These are phyloP conservation scores for Mucor racemosus DNA, from an alignment of 371 early-diverging fungal species.

Conservation along the genomic window DNA sequence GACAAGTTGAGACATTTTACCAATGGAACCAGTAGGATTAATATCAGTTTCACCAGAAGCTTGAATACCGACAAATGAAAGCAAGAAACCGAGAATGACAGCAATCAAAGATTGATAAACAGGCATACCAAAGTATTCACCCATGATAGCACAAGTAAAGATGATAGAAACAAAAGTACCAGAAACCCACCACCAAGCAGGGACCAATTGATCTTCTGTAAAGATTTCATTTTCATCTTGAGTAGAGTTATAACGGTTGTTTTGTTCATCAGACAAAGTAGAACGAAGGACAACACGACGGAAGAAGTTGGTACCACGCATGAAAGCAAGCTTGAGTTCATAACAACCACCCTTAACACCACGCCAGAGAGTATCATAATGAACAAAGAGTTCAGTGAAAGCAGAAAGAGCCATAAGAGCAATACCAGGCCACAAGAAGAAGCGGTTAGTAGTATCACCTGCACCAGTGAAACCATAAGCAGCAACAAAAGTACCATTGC, in stretches of 20 bases:
- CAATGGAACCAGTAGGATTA: slow-evolving; percentile 65
- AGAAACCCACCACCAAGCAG: slow-evolving; percentile 62
- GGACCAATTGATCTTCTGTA: slow-evolving; percentile 51
- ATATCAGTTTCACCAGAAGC: slow-evolving; percentile 73
- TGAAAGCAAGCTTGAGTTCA: slow-evolving; percentile 8
- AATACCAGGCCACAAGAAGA: slow-evolving; percentile 80
- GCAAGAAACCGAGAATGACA: slow-evolving; percentile 66
- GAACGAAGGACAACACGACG: slow-evolving; percentile 14
- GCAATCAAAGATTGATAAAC: slow-evolving; percentile 64
- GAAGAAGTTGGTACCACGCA: not conserved
- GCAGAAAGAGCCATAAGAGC: slow-evolving; percentile 69
- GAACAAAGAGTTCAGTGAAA: slow-evolving; percentile 64
- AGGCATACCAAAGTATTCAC: slow-evolving; percentile 61
- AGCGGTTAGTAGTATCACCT: slow-evolving; percentile 52
- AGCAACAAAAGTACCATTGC: slow-evolving; percentile 43
- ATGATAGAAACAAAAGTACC: slow-evolving; percentile 63
- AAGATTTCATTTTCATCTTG: slow-evolving; percentile 40
- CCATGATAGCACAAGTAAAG: slow-evolving; percentile 64
- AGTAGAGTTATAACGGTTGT: not conserved
- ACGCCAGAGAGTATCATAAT: slow-evolving; percentile 61
- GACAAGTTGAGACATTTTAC: slow-evolving; percentile 66
- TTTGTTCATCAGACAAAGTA: slow-evolving; percentile 8
- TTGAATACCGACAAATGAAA: slow-evolving; percentile 75
- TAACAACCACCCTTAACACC: slow-evolving; percentile 55
- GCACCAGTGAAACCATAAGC: slow-evolving; percentile 38